A percentile compares a stretch with the other conserved stretches of the same genome.
These are phyloP conservation scores for Brassica nigra DNA, from an alignment of 345 rosid genomes.

Conservation along the genomic window DNA sequence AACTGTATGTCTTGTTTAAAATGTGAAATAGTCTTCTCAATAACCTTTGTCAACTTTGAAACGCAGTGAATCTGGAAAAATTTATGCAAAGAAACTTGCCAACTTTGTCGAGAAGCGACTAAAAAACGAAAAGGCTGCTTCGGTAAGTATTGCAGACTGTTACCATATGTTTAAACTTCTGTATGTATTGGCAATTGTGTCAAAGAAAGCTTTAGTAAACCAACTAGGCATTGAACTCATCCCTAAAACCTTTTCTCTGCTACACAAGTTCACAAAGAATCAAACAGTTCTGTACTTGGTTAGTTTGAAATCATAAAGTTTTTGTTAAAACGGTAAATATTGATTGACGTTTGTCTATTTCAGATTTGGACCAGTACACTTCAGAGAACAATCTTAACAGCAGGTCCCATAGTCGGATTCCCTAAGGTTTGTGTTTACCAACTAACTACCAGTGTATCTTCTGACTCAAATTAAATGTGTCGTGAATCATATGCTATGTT, in stretches of 20 bases:
- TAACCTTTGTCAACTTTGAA: constrained; percentile 29
- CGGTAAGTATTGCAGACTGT: constrained; percentile 59
- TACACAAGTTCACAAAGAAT: background rate
- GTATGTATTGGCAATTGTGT: constrained; percentile 1
- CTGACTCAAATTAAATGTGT: background rate
- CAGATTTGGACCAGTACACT: constrained; percentile 99
- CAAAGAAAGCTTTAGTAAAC: background rate
- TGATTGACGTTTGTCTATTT: constrained; percentile 13
- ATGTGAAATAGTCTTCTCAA: constrained; percentile 17
- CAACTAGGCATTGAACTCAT: constrained; percentile 9
- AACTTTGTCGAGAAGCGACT: constrained; percentile 91
- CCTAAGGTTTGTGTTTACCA: constrained; percentile 70
- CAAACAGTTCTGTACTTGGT: constrained; percentile 1
- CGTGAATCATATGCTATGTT: constrained; percentile 4
- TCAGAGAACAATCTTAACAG: constrained; percentile 87
- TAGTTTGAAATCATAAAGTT: background rate
- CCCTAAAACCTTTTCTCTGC: background rate
- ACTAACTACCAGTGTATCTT: background rate
- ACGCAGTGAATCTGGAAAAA: constrained; percentile 81
- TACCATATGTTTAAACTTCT: constrained; percentile 7
- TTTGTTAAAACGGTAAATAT: background rate
- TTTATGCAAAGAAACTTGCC: constrained; percentile 84
- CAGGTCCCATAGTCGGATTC: constrained; percentile 82
- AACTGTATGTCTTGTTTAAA: constrained; percentile 2
- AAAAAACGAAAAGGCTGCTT: constrained; percentile 94